These are phyloP conservation scores for Phalaenopsis equestris DNA, from an alignment of 106 monocot genomes.

Conservation along the genomic window DNA sequence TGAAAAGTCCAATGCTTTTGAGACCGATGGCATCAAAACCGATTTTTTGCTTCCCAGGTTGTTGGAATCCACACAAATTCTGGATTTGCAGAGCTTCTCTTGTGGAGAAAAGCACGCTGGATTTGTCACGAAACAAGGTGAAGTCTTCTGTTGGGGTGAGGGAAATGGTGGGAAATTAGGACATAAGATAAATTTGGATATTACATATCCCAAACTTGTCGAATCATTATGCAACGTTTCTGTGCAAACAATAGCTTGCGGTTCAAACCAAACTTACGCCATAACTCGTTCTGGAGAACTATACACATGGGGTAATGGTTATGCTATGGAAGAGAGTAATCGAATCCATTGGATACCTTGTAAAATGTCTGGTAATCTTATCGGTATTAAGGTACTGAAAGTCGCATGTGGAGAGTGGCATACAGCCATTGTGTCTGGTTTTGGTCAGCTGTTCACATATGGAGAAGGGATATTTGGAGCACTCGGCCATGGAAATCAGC, in stretches of 20 bases:
- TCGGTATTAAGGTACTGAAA: constrained; percentile 23
- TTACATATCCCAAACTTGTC: constrained; percentile 33
- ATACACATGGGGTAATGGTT: constrained; percentile 42
- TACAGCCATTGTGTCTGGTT: constrained; percentile 36
- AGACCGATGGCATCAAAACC: neutral
- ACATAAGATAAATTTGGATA: constrained; percentile 32
- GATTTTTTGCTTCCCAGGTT: constrained; percentile 45
- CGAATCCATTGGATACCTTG: constrained; percentile 52
- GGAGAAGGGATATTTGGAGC: constrained; percentile 66
- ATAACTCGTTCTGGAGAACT: constrained; percentile 51
- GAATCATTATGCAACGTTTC: constrained; percentile 28
- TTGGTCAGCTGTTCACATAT: constrained; percentile 49
- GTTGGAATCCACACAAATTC: constrained; percentile 37
- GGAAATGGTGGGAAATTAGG: constrained; percentile 45
- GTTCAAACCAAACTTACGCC: constrained; percentile 41
- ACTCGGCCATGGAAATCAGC: constrained; percentile 51
- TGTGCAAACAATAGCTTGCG: constrained; percentile 33
- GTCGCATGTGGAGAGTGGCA: constrained; percentile 68
- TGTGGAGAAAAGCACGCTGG: constrained; percentile 62
- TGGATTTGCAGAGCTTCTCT: constrained; percentile 43
- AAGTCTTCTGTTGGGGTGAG: constrained; percentile 59
- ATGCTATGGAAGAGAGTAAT: constrained; percentile 5
- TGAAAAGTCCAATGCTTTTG: constrained; percentile 7
- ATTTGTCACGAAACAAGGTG: constrained; percentile 50
- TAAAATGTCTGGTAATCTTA: constrained; percentile 21